Percentiles rank a stretch among this genome's conserved stretches.
phyloP scores from a whole-genome alignment of 2,329 filamentous ascomycete genomes.

The Ramichloridium luteum region DNA sequence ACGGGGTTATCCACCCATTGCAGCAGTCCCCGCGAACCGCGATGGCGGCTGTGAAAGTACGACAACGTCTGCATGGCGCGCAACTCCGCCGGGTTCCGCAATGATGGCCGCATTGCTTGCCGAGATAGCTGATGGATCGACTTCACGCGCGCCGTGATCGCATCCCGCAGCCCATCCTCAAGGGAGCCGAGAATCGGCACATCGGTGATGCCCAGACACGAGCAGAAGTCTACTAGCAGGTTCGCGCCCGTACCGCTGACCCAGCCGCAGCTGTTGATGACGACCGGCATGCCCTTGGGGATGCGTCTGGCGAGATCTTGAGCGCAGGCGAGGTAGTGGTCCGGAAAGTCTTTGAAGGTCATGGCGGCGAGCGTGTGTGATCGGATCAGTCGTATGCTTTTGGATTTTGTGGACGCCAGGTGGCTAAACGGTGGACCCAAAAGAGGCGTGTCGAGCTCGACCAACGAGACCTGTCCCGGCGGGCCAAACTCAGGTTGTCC shows the following conservation, averaged over 20 bases:
- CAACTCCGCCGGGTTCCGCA: constrained; percentile 52
- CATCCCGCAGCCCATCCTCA: constrained; percentile 37
- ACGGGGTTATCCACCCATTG: constrained; percentile 46
- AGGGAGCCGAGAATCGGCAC: constrained; percentile 58
- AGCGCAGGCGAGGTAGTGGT: constrained; percentile 53
- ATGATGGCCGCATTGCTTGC: constrained; percentile 42
- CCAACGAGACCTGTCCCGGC: constrained; percentile 57
- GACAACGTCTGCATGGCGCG: constrained; percentile 67
- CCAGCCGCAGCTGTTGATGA: constrained; percentile 68
- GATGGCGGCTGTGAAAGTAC: constrained; percentile 50
- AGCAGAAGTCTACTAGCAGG: constrained; percentile 47
- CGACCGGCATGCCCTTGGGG: constrained; percentile 41
- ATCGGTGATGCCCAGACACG: constrained; percentile 43
- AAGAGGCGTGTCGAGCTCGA: constrained; percentile 48
- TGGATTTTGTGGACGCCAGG: constrained; percentile 25
- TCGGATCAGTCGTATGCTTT: constrained; percentile 35
- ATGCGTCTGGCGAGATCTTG: constrained; percentile 50
- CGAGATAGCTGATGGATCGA: constrained; percentile 46
- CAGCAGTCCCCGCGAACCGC: neutral
- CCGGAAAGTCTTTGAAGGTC: constrained; percentile 53
- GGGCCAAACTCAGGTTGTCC: constrained; percentile 64
- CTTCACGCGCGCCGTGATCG: constrained; percentile 8
- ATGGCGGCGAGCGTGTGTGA: constrained; percentile 56
- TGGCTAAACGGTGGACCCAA: constrained; percentile 58
- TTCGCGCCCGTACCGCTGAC: constrained; percentile 58